A percentile compares a stretch with the other conserved stretches of the same genome.
Conservation (phyloP, 2,329 filamentous ascomycete species). For the Fonsecaea pedrosoi region DNA sequence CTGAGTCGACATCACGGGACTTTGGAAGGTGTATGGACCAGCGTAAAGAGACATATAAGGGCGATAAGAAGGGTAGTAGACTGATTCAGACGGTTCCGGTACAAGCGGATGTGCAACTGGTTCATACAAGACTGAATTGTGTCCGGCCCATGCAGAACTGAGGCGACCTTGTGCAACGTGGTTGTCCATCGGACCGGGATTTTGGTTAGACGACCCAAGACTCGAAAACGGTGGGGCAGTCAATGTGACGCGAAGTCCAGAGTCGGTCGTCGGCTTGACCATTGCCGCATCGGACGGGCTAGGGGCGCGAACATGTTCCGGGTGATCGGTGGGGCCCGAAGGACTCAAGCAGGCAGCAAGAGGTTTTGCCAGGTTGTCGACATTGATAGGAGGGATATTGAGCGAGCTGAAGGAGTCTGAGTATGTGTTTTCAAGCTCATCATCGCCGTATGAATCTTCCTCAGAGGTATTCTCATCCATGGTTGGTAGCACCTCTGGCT, state of each 20-base stretch:
- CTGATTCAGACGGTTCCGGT: neutral
- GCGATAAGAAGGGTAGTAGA: neutral
- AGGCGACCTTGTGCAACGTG: neutral
- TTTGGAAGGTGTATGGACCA: neutral
- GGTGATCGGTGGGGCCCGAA: neutral
- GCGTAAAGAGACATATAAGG: neutral
- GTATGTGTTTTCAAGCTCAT: conserved; percentile 7
- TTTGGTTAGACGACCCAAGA: neutral
- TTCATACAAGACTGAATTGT: conserved; percentile 31
- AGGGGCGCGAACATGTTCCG: conserved; percentile 38
- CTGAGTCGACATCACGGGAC: neutral
- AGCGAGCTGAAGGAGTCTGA: conserved; percentile 3
- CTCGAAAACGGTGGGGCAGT: conserved; percentile 5
- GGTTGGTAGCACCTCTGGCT: neutral
- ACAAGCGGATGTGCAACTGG: conserved; percentile 7
- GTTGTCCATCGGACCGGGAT: neutral
- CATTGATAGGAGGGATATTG: neutral
- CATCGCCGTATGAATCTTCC: conserved; percentile 6
- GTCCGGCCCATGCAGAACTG: conserved; percentile 24
- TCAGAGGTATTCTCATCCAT: neutral
- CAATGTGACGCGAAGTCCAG: neutral
- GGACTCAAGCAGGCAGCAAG: neutral
- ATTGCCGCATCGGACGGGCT: conserved; percentile 51
- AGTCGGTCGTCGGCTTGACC: conserved; percentile 41
- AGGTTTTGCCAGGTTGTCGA: neutral